Evolutionary conservation across 257 asterid species (phyloP), one percentile per base, ranked within the genome.

Genomic region (Linderniella brevidens): DNA sequence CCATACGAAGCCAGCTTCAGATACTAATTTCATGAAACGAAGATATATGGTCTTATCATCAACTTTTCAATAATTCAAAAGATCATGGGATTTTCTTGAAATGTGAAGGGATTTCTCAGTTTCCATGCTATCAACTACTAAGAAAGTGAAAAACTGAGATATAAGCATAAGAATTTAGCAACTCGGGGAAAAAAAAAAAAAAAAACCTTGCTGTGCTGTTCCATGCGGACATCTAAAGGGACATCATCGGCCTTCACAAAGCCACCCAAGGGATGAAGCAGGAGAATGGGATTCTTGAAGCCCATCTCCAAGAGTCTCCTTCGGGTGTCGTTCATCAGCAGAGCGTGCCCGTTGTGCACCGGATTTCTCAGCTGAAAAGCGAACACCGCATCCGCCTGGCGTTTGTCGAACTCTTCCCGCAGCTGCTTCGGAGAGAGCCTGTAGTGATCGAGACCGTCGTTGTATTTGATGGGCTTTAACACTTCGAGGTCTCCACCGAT

Each of bases 291-390:
- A 65, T 82, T 82, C 61, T 72, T 76, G 59, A 51, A 82, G 1
- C 87, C 92, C 76, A 77, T 79, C 40, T 76, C 88, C 52, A 82
- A 58, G 52, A 82, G 92, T 43, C 78, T 71, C 59, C 53, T 55
- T 1, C 94, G 84, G 38, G 94, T 82, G 65, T 79, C 92, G 41
- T 77, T 82, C 92, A 82, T 82, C 40, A 82, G 62, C 68, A 82
- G 60, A 55, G 94, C 94, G 58, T 82, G 94, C 1, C 94, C 92
- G 39, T 82, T 82, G 38, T 82, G 94, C 36, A 82, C 86, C 0
- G 94, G 94, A 67, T 82, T 78, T 53, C 94, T 75, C 52, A 82
- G 79, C 80, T 82, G 93, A 46, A 82, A 82, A 17, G 93, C 86
- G 63, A 82, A 82, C 32, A 82, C 92, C 9, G 92, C 94, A 69